These are phyloP conservation scores for Perkinsus marinus DNA, from an alignment of 169 alveolate genomes.

Conservation along the genomic window DNA sequence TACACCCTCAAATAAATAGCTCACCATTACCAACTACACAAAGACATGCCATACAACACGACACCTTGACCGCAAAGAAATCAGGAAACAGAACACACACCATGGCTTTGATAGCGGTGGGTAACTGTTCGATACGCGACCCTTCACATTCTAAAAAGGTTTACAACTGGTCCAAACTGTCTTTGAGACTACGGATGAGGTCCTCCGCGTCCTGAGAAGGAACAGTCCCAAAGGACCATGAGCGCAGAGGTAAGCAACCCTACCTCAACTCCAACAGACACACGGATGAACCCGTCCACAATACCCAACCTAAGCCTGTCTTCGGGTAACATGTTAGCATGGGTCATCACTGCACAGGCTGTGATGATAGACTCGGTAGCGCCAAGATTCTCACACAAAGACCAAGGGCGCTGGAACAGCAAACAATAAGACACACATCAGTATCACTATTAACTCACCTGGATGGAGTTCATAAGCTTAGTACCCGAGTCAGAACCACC, in stretches of 20 bases:
- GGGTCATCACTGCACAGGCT: conserved; percentile 48
- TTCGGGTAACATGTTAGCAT: conserved; percentile 39
- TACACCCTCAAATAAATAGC: too few relatives aligned
- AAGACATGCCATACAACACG: too few relatives aligned
- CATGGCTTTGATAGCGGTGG: background rate
- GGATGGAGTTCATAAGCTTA: background rate
- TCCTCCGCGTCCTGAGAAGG: conserved; percentile 15
- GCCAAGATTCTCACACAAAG: conserved; percentile 43
- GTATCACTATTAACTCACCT: background rate
- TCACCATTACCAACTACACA: too few relatives aligned
- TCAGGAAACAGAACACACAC: background rate
- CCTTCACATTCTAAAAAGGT: background rate
- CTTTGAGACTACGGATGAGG: conserved; percentile 17
- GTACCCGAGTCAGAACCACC: background rate
- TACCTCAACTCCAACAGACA: conserved; percentile 32
- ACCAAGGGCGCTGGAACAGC: conserved; percentile 39
- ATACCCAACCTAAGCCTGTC: conserved; percentile 14
- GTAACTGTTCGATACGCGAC: too few relatives aligned
- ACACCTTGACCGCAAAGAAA: background rate
- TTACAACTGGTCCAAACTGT: conserved; percentile 15
- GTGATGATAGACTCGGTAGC: conserved; percentile 40
- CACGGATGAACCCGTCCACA: background rate
- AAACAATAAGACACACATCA: background rate
- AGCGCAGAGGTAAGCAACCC: background rate
- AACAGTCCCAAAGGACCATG: background rate